Base-by-base conservation (phyloP, 1,284 basidiomycete genomes). In the Ceratobasidium sp. region DNA sequence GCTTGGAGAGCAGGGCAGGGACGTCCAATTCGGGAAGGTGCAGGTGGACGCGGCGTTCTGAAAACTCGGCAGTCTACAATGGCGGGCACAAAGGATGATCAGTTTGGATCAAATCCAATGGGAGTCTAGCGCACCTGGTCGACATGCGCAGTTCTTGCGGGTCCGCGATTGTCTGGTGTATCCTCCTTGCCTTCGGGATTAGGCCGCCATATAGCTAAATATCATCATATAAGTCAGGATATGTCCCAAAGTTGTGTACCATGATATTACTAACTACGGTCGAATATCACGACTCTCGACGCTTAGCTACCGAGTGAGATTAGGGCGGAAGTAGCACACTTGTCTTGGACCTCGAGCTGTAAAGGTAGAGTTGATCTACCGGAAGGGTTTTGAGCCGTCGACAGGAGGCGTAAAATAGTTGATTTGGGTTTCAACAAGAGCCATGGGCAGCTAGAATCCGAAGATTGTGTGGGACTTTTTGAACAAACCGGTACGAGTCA, bases 241-340 rank as follows among this genome's bases (percentile, higher is more conserved):
- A 13, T 43, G 15, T 8, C 22, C n/a, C 32, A n/a, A n/a, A 22
- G 15, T n/a, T 15, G 37, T 59, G 44, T 22, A 9, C 1, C 8
- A 44, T 17, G 2, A 61, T n/a, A 64, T 64, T n/a, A 34, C 89
- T 80, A 76, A 90, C 89, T 91, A 82, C 91, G 90, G 80, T 91
- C 90, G 79, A 91, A 91, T 22, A 90, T 74, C 17, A 90, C 88
- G 17, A 89, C 88, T 44, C 86, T 84, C 75, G 84, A 81, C 89
- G 88, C 77, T 91, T 86, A 22, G 85, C 76, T 0, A 87, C 83
- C 46, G 59, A 82, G 82, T 37, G 77, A 29, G 13, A 78, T 67
- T 46, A 25, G 25, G 54, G 3, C 56, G 19, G 46, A 79, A 57
- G 79, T 79, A 9, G 22, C 51, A 6, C 8, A 54, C 29, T 25